Evolutionary conservation across 495 filamentous ascomycete genomes (phyloP).

Genomic region (Penicillium mononematosum): DNA sequence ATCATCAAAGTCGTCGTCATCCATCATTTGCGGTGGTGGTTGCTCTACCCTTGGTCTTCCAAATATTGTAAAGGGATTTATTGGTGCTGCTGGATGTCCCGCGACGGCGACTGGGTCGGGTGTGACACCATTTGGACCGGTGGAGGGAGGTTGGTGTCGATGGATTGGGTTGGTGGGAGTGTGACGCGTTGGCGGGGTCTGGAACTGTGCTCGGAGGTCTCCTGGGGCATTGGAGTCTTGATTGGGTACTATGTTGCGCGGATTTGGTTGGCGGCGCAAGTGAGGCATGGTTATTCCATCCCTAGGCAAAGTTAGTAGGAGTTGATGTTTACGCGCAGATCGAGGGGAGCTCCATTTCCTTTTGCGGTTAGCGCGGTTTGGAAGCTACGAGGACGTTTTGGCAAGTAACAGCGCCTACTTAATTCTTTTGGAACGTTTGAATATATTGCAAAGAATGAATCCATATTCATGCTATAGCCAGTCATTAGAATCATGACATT

Average conservation of each 20-base stretch:
- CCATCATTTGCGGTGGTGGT: conserved; percentile 19
- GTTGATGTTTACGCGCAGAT: conserved; percentile 18
- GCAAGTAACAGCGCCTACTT: background rate
- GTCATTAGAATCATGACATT: too few species aligned
- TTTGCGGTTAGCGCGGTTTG: conserved; percentile 19
- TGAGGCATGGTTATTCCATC: conserved; percentile 25
- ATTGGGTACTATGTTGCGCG: conserved; percentile 13
- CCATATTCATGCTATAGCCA: too few species aligned
- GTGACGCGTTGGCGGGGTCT: conserved; percentile 37
- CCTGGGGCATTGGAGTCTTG: conserved; percentile 14
- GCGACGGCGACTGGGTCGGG: conserved; percentile 24
- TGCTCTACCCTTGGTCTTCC: conserved; percentile 30
- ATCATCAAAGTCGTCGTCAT: conserved; percentile 21
- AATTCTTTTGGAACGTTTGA: background rate
- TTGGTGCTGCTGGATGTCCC: conserved; percentile 25
- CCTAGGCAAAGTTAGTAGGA: too few species aligned
- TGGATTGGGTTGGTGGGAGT: conserved; percentile 34
- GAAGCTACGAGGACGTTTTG: background rate
- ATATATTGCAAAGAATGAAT: background rate
- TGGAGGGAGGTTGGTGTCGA: conserved; percentile 33
- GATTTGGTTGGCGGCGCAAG: conserved; percentile 27
- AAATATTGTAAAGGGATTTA: conserved; percentile 37
- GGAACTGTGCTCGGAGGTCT: conserved; percentile 34
- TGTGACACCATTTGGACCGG: conserved; percentile 27
- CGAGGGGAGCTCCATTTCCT: conserved; percentile 20